Conservation (phyloP, 495 filamentous ascomycete species). For the Lindgomyces ingoldianus region DNA sequence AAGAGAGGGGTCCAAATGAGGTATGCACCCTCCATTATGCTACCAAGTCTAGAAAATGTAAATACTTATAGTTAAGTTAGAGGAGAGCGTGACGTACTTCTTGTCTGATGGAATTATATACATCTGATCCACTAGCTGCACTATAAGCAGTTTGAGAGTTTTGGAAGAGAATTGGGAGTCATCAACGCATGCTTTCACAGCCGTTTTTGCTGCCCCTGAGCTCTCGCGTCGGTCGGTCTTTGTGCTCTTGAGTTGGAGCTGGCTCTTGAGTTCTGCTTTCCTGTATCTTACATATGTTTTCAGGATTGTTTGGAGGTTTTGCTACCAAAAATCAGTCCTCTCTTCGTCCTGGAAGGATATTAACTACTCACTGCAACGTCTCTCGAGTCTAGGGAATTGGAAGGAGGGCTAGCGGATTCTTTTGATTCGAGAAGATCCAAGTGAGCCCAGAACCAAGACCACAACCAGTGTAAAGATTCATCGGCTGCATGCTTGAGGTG, state of each 20-base stretch:
- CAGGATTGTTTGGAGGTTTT: constrained; percentile 27
- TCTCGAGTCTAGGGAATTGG: not conserved
- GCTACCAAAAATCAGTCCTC: constrained; percentile 2
- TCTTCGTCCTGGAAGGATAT: not conserved
- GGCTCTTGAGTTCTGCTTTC: constrained; percentile 31
- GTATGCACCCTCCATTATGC: constrained; percentile 42
- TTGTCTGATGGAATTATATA: not conserved
- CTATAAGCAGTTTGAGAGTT: not conserved
- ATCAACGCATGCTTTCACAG: not conserved
- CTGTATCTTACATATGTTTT: constrained; percentile 34
- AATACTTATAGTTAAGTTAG: constrained; percentile 22
- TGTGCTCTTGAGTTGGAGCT: not conserved
- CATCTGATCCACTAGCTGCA: not conserved
- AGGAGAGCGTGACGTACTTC: not conserved
- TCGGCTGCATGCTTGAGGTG: constrained; percentile 65
- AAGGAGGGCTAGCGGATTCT: not conserved
- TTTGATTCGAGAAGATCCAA: constrained; percentile 37
- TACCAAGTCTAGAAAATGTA: constrained; percentile 28
- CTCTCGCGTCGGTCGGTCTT: not conserved
- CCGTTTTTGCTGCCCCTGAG: not conserved
- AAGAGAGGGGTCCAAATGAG: constrained; percentile 43
- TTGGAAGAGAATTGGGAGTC: not conserved
- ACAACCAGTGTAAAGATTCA: constrained; percentile 80
- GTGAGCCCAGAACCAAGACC: constrained; percentile 78
- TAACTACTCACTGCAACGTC: not conserved